Conservation (phyloP, 306 rosid genomes). For the Chamaecrista fasciculata region DNA sequence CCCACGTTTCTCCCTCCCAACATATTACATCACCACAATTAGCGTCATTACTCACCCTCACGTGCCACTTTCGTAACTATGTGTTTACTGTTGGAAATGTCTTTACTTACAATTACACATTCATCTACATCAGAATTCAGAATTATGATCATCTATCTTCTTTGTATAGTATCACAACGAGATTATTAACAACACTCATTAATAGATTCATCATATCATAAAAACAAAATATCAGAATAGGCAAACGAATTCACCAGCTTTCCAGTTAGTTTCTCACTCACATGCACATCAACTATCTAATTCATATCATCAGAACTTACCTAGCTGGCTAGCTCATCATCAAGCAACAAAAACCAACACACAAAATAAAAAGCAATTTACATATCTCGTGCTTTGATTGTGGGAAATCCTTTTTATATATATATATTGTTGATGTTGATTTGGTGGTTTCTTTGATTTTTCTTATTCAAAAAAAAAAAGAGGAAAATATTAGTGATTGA, state of each 20-base stretch:
- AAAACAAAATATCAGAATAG: background rate
- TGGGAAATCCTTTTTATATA: too few species aligned
- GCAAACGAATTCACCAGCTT: slow-evolving; percentile 34
- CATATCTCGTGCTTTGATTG: too few species aligned
- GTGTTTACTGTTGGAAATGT: background rate
- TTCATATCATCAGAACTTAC: too few species aligned
- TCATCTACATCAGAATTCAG: too few species aligned
- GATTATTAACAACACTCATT: too few species aligned
- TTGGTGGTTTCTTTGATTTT: background rate
- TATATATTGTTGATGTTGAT: slow-evolving; percentile 24
- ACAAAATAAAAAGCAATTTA: slow-evolving; percentile 28
- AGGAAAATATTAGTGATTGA: slow-evolving; percentile 24
- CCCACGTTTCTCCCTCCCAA: background rate
- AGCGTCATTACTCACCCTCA: background rate
- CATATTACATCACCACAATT: background rate
- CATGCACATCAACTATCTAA: slow-evolving; percentile 32
- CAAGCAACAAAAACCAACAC: too few species aligned
- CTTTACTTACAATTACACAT: too few species aligned
- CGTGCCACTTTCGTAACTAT: slow-evolving; percentile 13
- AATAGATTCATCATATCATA: too few species aligned
- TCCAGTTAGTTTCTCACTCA: slow-evolving; percentile 40
- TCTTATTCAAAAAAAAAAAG: slow-evolving; percentile 3
- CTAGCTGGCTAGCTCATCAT: too few species aligned
- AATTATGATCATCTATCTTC: too few species aligned
- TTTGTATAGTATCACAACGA: too few species aligned